phyloP scores from a whole-genome alignment of 208 protist genomes.

The Trypanosoma theileri region DNA sequence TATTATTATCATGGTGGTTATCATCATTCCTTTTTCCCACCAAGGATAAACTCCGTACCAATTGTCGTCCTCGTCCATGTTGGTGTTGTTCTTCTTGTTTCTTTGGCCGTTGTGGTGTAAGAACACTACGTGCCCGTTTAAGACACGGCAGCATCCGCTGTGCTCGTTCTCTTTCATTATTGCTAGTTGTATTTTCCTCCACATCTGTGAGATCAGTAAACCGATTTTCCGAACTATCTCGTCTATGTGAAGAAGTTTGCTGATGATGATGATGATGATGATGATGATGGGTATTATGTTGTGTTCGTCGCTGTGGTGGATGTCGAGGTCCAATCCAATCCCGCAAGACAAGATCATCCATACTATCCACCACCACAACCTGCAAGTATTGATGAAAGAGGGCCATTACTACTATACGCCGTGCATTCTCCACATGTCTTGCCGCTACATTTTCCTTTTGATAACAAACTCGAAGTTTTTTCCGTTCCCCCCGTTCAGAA shows the following conservation, averaged over 20 bases:
- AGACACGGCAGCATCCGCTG: too few species aligned
- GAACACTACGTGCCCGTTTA: too few species aligned
- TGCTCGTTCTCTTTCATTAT: background rate
- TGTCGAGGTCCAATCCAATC: constrained; percentile 32
- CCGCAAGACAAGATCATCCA: constrained; percentile 46
- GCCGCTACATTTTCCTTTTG: constrained; percentile 37
- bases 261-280: background rate
- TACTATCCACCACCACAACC: constrained; percentile 43
- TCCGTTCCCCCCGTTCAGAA: too few species aligned
- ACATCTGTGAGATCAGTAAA: constrained; percentile 5
- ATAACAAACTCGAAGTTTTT: background rate
- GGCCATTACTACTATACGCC: constrained; percentile 37
- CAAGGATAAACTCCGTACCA: too few species aligned
- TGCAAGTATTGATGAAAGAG: constrained; percentile 60
- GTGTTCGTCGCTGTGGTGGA: background rate
- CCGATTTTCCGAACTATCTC: background rate
- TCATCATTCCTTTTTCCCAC: too few species aligned
- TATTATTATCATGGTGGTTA: too few species aligned
- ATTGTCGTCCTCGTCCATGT: too few species aligned
- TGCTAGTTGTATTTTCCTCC: background rate
- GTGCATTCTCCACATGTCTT: constrained; percentile 48
- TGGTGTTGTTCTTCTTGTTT: too few species aligned
- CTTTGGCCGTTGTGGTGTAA: too few species aligned
- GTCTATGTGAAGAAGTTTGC: background rate
- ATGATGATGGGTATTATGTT: background rate